Base-by-base conservation (phyloP, 2,329 filamentous ascomycete species). In the Helotiales sp. region DNA sequence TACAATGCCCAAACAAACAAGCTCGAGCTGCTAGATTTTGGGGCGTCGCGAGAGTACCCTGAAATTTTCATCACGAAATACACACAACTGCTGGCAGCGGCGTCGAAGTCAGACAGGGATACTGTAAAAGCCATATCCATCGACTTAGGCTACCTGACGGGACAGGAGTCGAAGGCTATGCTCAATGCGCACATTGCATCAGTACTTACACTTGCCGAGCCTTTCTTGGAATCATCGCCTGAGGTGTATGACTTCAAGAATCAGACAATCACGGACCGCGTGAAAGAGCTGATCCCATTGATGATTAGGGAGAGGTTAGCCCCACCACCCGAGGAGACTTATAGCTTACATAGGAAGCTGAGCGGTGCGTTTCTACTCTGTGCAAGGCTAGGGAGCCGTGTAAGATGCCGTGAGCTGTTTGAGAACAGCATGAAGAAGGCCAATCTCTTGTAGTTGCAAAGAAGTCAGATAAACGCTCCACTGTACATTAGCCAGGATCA, bases 321-420 rank as follows among this genome's bases (percentile, higher is more conserved):
- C 17, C 95, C 96, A 26, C 96, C 96, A 26, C 96, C 96, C 0
- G 96, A 99, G 81, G 96, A 99, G 84, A 99, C 96, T 61, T 99
- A 99, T 77, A 95, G 91, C 77, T 80, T 99, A 75, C 96, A 99
- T 80, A 87, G 96, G 68, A 99, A 99, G 82, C 82, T 99, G 63
- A 97, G 93, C 78, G 96, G 96, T 0, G 96, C 96, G 0, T 99
- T 99, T 77, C 80, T 99, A 75, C 83, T 99, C 20, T 99, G 96
- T 79, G 94, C 96, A 0, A 87, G 89, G 71, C 78, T 99, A 67
- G 93, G 93, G 2, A 97, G 93, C 78, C 86, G 88, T 70, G 94
- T 99, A 2, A 84, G 84, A 65, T 97, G 95, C 74, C 87, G 91
- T 70, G 89, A 91, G 67, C 80, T 99, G 81, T 99, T 99, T 78